phyloP scores from a whole-genome alignment of 2,329 filamentous ascomycete genomes.

The Nemania bipapillata region DNA sequence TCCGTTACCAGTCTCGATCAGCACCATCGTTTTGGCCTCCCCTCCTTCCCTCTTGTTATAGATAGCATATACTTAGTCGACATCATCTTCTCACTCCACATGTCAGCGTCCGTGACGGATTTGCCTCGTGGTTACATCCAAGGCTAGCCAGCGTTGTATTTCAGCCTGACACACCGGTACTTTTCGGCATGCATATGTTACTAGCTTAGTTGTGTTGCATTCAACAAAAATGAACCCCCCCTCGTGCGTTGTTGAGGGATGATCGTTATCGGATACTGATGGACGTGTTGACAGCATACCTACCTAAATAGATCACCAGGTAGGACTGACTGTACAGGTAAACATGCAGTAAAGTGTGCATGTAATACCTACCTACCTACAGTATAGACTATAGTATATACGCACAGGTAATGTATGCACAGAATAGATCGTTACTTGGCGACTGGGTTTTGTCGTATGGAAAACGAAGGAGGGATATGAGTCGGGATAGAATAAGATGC shows the following conservation, averaged over 20 bases:
- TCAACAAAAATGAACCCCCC: slow-evolving; percentile 31
- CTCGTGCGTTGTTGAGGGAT: slow-evolving; percentile 11
- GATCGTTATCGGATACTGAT: slow-evolving; percentile 1
- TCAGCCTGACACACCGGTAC: slow-evolving; percentile 33
- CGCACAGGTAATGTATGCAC: too few relatives aligned
- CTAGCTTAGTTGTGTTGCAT: slow-evolving; percentile 26
- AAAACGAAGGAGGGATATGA: not conserved
- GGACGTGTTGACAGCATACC: not conserved
- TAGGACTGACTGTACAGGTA: not conserved
- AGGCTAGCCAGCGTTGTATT: slow-evolving; percentile 29
- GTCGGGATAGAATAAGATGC: too few relatives aligned
- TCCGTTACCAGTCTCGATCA: slow-evolving; percentile 15
- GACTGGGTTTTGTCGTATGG: not conserved
- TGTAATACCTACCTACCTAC: too few relatives aligned
- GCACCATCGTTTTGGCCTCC: not conserved
- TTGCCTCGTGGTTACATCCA: slow-evolving; percentile 29
- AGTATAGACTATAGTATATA: too few relatives aligned
- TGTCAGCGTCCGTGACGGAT: slow-evolving; percentile 10
- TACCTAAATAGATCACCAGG: too few relatives aligned
- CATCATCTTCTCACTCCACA: slow-evolving; percentile 7
- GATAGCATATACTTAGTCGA: not conserved
- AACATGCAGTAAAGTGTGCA: not conserved
- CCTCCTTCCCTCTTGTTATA: not conserved
- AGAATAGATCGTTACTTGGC: not conserved
- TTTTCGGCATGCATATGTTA: slow-evolving; percentile 25